Evolutionary conservation across 1,284 basidiomycete species (phyloP).

Genomic region (Porodaedalea pini): DNA sequence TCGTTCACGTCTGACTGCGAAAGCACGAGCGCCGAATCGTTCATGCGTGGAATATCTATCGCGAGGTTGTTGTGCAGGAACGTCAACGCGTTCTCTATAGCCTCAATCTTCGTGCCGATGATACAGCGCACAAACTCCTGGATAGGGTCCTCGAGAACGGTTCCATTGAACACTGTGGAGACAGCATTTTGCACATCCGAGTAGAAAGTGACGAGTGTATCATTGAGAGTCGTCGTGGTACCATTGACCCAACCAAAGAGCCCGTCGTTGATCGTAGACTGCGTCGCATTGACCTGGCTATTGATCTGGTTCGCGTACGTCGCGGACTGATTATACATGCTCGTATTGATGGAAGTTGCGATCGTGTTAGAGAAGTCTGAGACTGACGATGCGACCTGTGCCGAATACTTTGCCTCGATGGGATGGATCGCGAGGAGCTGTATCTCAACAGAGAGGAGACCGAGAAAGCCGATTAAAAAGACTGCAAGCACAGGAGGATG

Average conservation of each 20-base stretch:
- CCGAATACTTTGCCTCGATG: conserved; percentile 60
- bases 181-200: conserved; percentile 70
- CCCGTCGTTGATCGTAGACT: conserved; percentile 78
- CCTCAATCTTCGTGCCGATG: conserved; percentile 84
- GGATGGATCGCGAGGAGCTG: conserved; percentile 78
- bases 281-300: conserved; percentile 59
- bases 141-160: conserved; percentile 76
- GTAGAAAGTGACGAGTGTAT: conserved; percentile 73
- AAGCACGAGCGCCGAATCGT: conserved; percentile 71
- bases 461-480: conserved; percentile 86
- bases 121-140: conserved; percentile 87
- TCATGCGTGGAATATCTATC: conserved; percentile 73
- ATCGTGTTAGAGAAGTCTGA: conserved; percentile 69
- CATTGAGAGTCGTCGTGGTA: conserved; percentile 87
- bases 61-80: conserved; percentile 88
- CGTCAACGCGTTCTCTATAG: conserved; percentile 83
- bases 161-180: conserved; percentile 72
- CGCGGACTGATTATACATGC: conserved; percentile 76
- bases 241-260: conserved; percentile 92
- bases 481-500: conserved; percentile 87
- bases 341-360: conserved; percentile 72
- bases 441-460: conserved; percentile 82
- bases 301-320: conserved; percentile 79
- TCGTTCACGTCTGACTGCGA: conserved; percentile 69
- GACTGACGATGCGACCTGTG: conserved; percentile 55